Evolutionary conservation across 2,329 filamentous ascomycete genomes (phyloP).

Genomic region (Alternaria metachromatica): DNA sequence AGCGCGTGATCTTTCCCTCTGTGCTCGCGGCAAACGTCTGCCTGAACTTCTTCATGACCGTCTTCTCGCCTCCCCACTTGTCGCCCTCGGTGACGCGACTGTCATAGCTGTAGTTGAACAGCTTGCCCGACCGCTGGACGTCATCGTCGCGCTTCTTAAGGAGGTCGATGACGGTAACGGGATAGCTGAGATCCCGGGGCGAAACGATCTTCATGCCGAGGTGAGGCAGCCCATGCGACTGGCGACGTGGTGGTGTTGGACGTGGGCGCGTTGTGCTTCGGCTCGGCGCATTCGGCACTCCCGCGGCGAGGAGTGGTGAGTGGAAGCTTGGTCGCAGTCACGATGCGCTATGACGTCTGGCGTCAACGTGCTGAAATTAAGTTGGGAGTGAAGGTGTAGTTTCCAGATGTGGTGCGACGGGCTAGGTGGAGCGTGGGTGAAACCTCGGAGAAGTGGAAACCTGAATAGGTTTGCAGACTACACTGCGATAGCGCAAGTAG

Average conservation of each 20-base stretch:
- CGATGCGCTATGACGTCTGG: background rate
- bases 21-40: constrained; percentile 82
- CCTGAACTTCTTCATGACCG: constrained; percentile 73
- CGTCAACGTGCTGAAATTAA: background rate
- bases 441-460: background rate
- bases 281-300: constrained; percentile 43
- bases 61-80: constrained; percentile 75
- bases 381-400: background rate
- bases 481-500: background rate
- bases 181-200: constrained; percentile 74
- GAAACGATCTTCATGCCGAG: constrained; percentile 58
- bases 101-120: constrained; percentile 88
- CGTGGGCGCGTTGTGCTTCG: constrained; percentile 35
- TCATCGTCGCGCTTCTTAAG: constrained; percentile 77
- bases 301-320: constrained; percentile 7
- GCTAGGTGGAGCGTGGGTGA: background rate
- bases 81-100: constrained; percentile 72
- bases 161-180: constrained; percentile 88
- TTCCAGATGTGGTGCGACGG: background rate
- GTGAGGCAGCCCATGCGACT: constrained; percentile 41
- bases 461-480: background rate
- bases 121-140: constrained; percentile 75
- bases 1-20: constrained; percentile 78
- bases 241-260: constrained; percentile 16
- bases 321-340: background rate